Evolutionary conservation across 768 basidiomycete species (phyloP).

Genomic region (Podaxis sp.): DNA sequence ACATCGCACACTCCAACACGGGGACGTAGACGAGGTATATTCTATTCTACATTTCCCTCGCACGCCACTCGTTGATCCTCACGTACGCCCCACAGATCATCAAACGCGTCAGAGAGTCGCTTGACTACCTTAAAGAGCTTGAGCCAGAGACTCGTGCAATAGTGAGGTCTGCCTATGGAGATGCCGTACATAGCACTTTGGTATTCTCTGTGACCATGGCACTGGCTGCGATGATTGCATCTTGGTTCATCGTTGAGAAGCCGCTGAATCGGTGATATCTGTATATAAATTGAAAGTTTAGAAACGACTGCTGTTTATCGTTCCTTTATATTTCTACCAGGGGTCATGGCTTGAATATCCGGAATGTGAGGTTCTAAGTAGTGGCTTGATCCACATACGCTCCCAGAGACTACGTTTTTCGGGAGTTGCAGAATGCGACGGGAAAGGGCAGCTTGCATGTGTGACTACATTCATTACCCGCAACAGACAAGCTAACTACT

Average conservation of each 20-base stretch:
- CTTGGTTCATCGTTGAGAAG: slow-evolving; percentile 55
- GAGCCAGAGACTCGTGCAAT: slow-evolving; percentile 33
- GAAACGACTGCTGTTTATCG: no score
- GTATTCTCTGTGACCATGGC: slow-evolving; percentile 45
- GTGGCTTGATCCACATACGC: no score
- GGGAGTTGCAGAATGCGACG: no score
- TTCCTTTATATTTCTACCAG: no score
- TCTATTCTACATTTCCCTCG: not conserved
- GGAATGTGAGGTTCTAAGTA: no score
- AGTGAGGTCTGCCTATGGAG: slow-evolving; percentile 40
- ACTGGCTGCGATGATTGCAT: slow-evolving; percentile 37
- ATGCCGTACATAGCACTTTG: slow-evolving; percentile 47
- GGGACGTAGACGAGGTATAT: slow-evolving; percentile 53
- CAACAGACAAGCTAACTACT: no score
- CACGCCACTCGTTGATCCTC: not conserved
- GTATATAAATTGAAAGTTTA: no score
- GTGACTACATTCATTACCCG: no score
- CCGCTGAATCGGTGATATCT: slow-evolving; percentile 21
- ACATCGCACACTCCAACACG: slow-evolving; percentile 37
- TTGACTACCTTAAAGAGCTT: slow-evolving; percentile 44
- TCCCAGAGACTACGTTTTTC: no score
- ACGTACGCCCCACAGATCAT: slow-evolving; percentile 35
- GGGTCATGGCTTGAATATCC: no score
- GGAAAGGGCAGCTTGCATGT: no score
- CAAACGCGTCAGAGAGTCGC: slow-evolving; percentile 46